Conservation (phyloP, 768 basidiomycete genomes). For the Gelatoporia subvermispora region DNA sequence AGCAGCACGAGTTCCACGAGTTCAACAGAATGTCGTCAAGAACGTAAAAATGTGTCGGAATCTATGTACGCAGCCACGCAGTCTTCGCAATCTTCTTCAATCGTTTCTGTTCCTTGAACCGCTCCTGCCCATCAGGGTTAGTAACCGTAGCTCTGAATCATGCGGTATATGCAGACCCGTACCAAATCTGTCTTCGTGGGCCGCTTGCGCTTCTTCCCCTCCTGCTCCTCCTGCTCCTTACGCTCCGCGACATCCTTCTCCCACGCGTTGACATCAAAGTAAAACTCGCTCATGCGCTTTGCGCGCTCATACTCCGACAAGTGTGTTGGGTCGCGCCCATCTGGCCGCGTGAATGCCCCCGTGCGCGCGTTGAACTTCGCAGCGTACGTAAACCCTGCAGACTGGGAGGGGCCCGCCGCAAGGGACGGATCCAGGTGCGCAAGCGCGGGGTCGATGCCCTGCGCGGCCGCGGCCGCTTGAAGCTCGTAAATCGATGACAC, state of each 20-base stretch:
- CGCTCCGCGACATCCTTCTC: conserved; percentile 59
- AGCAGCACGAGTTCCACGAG: too few relatives aligned
- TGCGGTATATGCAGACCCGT: conserved; percentile 23
- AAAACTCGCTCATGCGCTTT: conserved; percentile 83
- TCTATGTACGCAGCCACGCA: conserved; percentile 74
- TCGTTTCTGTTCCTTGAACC: conserved; percentile 79
- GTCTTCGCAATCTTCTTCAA: conserved; percentile 85
- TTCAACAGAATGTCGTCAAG: too few relatives aligned
- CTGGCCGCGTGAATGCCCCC: conserved; percentile 62
- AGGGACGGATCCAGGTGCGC: conserved; percentile 79
- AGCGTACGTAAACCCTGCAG: conserved; percentile 37
- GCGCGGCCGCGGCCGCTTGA: conserved; percentile 67
- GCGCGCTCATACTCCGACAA: conserved; percentile 78
- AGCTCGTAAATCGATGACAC: conserved; percentile 38
- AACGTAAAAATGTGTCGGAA: not conserved
- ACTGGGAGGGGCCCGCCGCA: conserved; percentile 26
- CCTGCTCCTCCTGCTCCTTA: conserved; percentile 35
- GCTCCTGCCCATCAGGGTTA: conserved; percentile 46
- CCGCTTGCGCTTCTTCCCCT: conserved; percentile 69
- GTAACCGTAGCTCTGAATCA: not conserved
- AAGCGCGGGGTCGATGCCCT: conserved; percentile 80
- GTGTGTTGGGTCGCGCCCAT: conserved; percentile 69
- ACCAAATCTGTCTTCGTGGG: conserved; percentile 85
- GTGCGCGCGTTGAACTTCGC: conserved; percentile 84
- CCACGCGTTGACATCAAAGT: conserved; percentile 83